Percentiles rank a stretch among this genome's conserved stretches.
Conservation (phyloP, 192 early-diverging fungal species). For the Jimgerdemannia lactiflua region DNA sequence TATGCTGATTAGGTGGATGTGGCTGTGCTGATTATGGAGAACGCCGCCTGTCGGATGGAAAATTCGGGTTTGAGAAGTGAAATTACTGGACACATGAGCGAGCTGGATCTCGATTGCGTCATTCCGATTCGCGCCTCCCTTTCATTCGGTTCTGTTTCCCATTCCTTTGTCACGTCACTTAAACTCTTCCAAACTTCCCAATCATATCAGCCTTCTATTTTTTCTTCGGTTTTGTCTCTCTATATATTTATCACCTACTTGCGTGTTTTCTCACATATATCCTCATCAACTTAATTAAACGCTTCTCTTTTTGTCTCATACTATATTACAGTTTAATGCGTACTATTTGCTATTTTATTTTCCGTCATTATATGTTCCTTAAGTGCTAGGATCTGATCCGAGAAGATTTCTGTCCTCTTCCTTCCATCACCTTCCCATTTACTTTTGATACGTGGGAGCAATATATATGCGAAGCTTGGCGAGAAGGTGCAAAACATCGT, state of each 20-base stretch:
- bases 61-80: not conserved
- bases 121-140: no score
- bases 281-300: not conserved
- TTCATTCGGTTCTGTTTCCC: no score
- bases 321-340: not conserved
- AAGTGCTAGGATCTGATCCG: no score
- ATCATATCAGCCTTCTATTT: no score
- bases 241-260: not conserved
- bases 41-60: not conserved
- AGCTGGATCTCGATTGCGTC: no score
- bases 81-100: not conserved
- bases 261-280: not conserved
- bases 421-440: not conserved
- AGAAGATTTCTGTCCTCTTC: not conserved
- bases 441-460: no score
- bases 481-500: no score
- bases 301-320: not conserved
- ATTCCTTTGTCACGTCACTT: no score
- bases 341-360: not conserved
- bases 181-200: no score
- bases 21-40: not conserved
- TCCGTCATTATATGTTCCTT: not conserved
- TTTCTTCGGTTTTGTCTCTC: no score
- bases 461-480: no score
- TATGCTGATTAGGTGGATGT: constrained; percentile 27